Conservation (phyloP, 2,329 filamentous ascomycete species). For the Magnaporthiopsis incrustans region DNA sequence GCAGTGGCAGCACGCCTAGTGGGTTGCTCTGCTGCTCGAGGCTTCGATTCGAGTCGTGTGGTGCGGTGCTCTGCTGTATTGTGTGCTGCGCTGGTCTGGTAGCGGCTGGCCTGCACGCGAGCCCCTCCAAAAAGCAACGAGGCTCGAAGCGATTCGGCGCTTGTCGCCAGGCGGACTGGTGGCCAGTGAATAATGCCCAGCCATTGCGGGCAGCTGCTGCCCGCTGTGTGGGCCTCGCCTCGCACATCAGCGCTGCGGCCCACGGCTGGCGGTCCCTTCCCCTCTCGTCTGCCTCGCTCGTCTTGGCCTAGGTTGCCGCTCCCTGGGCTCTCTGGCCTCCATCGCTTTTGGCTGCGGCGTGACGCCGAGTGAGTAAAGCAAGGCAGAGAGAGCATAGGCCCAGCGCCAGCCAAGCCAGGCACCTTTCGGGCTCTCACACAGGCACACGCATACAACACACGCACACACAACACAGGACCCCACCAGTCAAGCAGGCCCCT, state of each 20-base stretch:
- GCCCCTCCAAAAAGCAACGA: not conserved
- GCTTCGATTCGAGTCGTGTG: not conserved
- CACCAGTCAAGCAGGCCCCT: conserved; percentile 4
- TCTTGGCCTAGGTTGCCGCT: not conserved
- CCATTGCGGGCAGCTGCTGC: not conserved
- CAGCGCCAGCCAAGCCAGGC: not conserved
- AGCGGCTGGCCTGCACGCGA: too few relatives aligned
- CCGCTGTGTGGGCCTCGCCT: not conserved
- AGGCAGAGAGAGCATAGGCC: not conserved
- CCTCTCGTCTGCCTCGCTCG: not conserved
- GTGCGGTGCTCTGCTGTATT: too few relatives aligned
- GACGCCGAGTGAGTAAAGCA: not conserved
- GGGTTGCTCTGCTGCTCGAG: not conserved
- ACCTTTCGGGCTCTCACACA: not conserved
- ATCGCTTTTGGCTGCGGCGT: not conserved
- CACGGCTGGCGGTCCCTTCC: not conserved
- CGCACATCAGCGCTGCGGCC: not conserved
- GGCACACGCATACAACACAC: conserved; percentile 5
- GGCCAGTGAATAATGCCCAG: not conserved
- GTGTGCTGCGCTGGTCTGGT: too few relatives aligned
- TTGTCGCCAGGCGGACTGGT: not conserved
- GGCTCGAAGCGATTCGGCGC: not conserved
- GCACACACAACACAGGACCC: conserved; percentile 8
- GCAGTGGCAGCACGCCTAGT: too few relatives aligned
- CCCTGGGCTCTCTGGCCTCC: not conserved